Evolutionary conservation across 192 early-diverging fungal genomes (phyloP).

Genomic region (Mortierella alpina): DNA sequence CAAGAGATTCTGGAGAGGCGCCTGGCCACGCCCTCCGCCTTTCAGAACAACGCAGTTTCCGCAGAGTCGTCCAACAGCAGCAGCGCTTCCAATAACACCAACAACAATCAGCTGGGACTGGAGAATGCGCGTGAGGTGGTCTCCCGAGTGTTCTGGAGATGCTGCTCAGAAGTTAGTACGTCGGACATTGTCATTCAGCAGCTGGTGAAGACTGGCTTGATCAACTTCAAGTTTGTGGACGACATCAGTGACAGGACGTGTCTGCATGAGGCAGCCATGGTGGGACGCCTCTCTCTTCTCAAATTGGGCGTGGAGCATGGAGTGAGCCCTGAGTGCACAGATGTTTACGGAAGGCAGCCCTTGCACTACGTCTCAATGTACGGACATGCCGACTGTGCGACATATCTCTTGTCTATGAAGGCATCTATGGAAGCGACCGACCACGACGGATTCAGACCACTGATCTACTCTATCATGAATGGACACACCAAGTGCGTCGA

Average conservation of each 20-base stretch:
- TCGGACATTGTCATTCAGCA: constrained; percentile 65
- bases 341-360: constrained; percentile 91
- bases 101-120: constrained; percentile 41
- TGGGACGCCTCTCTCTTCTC: constrained; percentile 77
- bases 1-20: constrained; percentile 66
- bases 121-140: constrained; percentile 69
- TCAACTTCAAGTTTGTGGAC: constrained; percentile 87
- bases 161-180: constrained; percentile 64
- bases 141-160: constrained; percentile 80
- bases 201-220: constrained; percentile 72
- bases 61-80: constrained; percentile 30
- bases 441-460: constrained; percentile 89
- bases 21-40: constrained; percentile 54
- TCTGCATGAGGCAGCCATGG: constrained; percentile 90
- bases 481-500: constrained; percentile 83
- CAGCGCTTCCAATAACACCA: constrained; percentile 18
- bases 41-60: constrained; percentile 36
- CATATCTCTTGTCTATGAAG: constrained; percentile 63
- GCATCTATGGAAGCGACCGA: constrained; percentile 73
- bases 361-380: constrained; percentile 96
- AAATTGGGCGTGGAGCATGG: constrained; percentile 65
- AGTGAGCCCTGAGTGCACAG: constrained; percentile 68
- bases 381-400: constrained; percentile 78
- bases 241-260: constrained; percentile 94
- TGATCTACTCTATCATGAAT: constrained; percentile 88